Percentiles rank a stretch among this genome's conserved stretches.
Conservation (phyloP, 805 yeast genomes). For the Scheffersomyces spartinae region DNA sequence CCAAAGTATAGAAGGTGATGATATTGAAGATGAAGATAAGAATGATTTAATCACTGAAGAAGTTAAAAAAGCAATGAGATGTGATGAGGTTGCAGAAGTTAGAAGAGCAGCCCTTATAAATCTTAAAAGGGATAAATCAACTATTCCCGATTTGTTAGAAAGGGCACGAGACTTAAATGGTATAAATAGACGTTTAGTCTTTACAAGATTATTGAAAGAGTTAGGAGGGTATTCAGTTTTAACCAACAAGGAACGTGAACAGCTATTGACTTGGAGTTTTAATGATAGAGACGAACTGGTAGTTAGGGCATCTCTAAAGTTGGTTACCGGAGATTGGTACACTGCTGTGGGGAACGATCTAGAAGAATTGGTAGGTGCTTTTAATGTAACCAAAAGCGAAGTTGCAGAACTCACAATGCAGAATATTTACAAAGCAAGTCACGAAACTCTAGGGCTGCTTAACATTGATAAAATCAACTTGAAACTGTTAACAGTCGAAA, state of each 20-base stretch:
- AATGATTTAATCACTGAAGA: slow-evolving; percentile 36
- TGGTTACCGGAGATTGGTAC: slow-evolving; percentile 69
- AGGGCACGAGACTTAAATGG: slow-evolving; percentile 75
- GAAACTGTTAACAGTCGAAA: slow-evolving; percentile 61
- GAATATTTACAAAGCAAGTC: slow-evolving; percentile 47
- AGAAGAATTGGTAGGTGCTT: slow-evolving; percentile 54
- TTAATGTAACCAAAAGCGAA: slow-evolving; percentile 58
- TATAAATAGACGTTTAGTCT: slow-evolving; percentile 62
- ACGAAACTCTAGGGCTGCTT: slow-evolving; percentile 50
- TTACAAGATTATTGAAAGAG: slow-evolving; percentile 53
- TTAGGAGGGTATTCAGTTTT: slow-evolving; percentile 49
- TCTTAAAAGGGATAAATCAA: slow-evolving; percentile 40
- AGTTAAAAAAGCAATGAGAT: slow-evolving; percentile 43
- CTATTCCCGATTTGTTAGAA: slow-evolving; percentile 53
- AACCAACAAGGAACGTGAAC: slow-evolving; percentile 46
- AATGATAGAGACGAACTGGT: slow-evolving; percentile 76
- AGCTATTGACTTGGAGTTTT: slow-evolving; percentile 72
- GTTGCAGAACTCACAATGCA: slow-evolving; percentile 60
- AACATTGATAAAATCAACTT: slow-evolving; percentile 58
- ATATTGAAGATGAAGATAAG: slow-evolving; percentile 16
- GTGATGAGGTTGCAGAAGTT: slow-evolving; percentile 82
- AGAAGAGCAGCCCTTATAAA: slow-evolving; percentile 75
- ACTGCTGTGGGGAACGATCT: slow-evolving; percentile 57
- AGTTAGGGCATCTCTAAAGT: slow-evolving; percentile 53
- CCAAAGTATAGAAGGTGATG: slow-evolving; percentile 44